Conservation (phyloP, 2,329 filamentous ascomycete genomes). For the Aspergillus chevalieri region DNA sequence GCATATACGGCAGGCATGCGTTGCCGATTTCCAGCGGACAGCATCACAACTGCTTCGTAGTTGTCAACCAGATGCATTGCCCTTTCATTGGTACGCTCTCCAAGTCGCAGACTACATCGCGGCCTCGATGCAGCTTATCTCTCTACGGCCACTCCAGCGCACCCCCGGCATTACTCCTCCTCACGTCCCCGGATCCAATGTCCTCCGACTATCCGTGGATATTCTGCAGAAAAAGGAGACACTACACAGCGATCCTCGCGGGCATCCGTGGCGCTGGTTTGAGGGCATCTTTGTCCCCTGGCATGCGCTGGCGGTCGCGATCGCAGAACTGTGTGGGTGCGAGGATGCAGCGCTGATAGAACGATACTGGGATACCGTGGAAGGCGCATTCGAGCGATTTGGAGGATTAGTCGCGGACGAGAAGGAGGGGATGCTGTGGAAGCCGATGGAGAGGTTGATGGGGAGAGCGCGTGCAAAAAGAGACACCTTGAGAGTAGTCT, state of each 20-base stretch:
- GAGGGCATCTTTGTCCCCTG: slow-evolving; percentile 25
- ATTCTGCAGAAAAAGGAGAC: slow-evolving; percentile 17
- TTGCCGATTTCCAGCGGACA: slow-evolving; percentile 20
- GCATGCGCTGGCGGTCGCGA: slow-evolving; percentile 27
- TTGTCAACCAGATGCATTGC: slow-evolving; percentile 13
- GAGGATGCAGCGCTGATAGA: slow-evolving; percentile 16
- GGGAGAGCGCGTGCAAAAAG: slow-evolving; percentile 14
- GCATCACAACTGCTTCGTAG: slow-evolving; percentile 14
- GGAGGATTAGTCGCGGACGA: slow-evolving; percentile 20
- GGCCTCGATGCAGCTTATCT: slow-evolving; percentile 22
- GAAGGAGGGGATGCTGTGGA: slow-evolving; percentile 25
- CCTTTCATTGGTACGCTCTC: slow-evolving; percentile 23
- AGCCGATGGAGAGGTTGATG: slow-evolving; percentile 26
- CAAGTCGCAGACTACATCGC: slow-evolving; percentile 16
- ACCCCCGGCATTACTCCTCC: slow-evolving; percentile 19
- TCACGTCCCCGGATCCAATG: slow-evolving; percentile 14
- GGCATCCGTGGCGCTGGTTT: slow-evolving; percentile 22
- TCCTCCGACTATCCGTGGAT: slow-evolving; percentile 21
- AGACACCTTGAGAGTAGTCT: slow-evolving; percentile 1
- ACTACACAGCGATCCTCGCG: slow-evolving; percentile 15
- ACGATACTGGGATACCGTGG: slow-evolving; percentile 21
- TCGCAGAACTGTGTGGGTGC: slow-evolving; percentile 27
- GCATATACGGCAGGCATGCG: slow-evolving; percentile 18
- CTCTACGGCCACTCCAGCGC: slow-evolving; percentile 22
- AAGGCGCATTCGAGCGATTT: slow-evolving; percentile 18